Evolutionary conservation across 768 basidiomycete genomes (phyloP).

Genomic region (Russula emetica): DNA sequence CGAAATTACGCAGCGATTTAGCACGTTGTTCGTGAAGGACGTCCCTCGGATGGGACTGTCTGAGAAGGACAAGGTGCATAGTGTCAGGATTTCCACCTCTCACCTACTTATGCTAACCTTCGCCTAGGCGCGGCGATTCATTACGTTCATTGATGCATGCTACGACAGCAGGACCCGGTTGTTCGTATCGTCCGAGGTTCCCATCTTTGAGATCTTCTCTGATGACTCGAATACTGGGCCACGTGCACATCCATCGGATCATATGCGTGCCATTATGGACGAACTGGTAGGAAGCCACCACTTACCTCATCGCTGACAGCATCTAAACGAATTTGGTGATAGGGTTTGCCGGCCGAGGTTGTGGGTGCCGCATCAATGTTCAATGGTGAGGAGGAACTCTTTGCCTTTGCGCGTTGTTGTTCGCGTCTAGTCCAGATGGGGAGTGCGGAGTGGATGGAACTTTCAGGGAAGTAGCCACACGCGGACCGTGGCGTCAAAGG

Average conservation of each 20-base stretch:
- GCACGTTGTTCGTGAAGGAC: slow-evolving; percentile 81
- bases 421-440: slow-evolving; percentile 87
- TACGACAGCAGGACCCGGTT: slow-evolving; percentile 95
- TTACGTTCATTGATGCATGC: slow-evolving; percentile 96
- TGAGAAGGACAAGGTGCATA: slow-evolving; percentile 75
- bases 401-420: slow-evolving; percentile 94
- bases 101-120: not conserved
- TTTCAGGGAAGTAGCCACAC: slow-evolving; percentile 31
- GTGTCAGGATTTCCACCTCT: not conserved
- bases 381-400: slow-evolving; percentile 93
- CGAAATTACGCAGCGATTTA: slow-evolving; percentile 84
- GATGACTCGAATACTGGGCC: slow-evolving; percentile 46
- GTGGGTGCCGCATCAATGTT: slow-evolving; percentile 89
- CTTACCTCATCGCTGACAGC: not conserved
- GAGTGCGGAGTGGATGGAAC: slow-evolving; percentile 77
- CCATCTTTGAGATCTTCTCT: slow-evolving; percentile 86
- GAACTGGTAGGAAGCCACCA: slow-evolving; percentile 58
- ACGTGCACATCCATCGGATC: slow-evolving; percentile 56
- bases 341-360: slow-evolving; percentile 75
- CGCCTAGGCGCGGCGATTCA: slow-evolving; percentile 82
- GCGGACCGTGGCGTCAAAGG: not conserved
- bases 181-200: slow-evolving; percentile 88
- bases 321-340: not conserved
- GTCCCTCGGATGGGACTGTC: slow-evolving; percentile 85
- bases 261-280: slow-evolving; percentile 93